Percentiles rank a stretch among this genome's conserved stretches.
Conservation (phyloP, 768 basidiomycete genomes). For the Agrocybe pediades region DNA sequence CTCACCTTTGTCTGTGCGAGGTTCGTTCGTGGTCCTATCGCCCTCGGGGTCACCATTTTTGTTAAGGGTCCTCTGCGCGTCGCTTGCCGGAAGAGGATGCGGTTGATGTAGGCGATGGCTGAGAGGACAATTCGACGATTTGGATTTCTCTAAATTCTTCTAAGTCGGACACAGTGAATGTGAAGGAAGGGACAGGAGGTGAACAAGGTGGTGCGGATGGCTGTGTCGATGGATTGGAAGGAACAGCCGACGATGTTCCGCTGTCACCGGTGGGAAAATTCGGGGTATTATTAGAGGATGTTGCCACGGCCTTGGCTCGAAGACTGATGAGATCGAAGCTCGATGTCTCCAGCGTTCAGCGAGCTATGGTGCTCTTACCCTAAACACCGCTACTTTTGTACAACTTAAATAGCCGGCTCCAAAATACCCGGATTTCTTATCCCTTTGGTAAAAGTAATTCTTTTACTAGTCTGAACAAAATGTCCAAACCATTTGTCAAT, state of each 20-base stretch:
- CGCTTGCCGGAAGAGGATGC: no score
- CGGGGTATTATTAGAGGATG: not conserved
- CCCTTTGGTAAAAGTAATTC: not conserved
- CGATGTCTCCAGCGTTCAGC: not conserved
- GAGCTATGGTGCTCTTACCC: not conserved
- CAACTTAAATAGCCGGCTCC: slow-evolving; percentile 5
- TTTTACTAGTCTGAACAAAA: not conserved
- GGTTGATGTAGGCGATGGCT: no score
- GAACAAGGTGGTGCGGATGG: not conserved
- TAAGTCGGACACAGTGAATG: no score
- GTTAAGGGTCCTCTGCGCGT: no score
- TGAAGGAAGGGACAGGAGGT: not conserved
- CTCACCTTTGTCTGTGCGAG: no score
- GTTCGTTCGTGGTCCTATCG: no score
- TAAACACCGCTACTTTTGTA: slow-evolving; percentile 5
- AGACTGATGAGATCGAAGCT: not conserved
- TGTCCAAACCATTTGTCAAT: slow-evolving; percentile 14
- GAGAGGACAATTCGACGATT: no score
- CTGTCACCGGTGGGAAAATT: not conserved
- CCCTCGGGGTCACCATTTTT: no score
- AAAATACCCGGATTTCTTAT: not conserved
- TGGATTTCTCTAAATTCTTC: no score
- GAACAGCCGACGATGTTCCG: no score
- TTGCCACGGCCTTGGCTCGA: not conserved
- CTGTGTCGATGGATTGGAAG: not conserved